Evolutionary conservation across 1,284 basidiomycete species (phyloP), one percentile per base, ranked within the genome.

Genomic region (Apiotrichum gamsii): DNA sequence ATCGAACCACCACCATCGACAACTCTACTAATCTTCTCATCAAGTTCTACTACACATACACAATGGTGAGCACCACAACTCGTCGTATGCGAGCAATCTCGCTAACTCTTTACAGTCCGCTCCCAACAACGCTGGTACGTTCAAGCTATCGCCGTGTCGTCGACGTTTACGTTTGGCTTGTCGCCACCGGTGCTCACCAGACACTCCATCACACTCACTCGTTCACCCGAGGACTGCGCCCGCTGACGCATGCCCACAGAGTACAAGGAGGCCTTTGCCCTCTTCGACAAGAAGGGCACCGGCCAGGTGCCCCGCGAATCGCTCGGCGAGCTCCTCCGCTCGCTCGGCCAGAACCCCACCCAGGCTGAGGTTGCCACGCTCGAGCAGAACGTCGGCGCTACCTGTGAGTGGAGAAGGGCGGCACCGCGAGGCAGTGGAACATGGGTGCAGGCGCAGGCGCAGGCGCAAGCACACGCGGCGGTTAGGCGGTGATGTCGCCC

Each of bases 331-430:
- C 82, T 98, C 8, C 76, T 98, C 16, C 83, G 95, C 41, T 90
- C 91, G 0, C 76, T 98, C 1, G 95, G 95, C 1, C 94, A 98
- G 77, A 98, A 98, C 72, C 94, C 94, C 6, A 98, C 95, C 0
- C 94, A 98, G 72, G 86, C 89, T 21, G 91, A 98, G 73, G 91
- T 98, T 1, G 80, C 82, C 8, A 85, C 90, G 25, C 83, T 97
- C 54, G 81, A 87, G 37, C 74, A 77, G 15, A 69, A 73, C 33
- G 83, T 90, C 8, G 68, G 67, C 4, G 51, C 56, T 10, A 63
- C 66, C 19, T 73, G 68, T 70, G 51, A 52, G 65, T 66, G 0
- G 4, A 0, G 18, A 20, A 3, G 8, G 15, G 2, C 28, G 20
- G 4, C 21, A 28, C 25, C 25, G 6, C 25, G 8, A 28, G n/a